These are phyloP conservation scores for Phialocephala sp. DNA, from an alignment of 2,329 filamentous ascomycete genomes.

Conservation along the genomic window DNA sequence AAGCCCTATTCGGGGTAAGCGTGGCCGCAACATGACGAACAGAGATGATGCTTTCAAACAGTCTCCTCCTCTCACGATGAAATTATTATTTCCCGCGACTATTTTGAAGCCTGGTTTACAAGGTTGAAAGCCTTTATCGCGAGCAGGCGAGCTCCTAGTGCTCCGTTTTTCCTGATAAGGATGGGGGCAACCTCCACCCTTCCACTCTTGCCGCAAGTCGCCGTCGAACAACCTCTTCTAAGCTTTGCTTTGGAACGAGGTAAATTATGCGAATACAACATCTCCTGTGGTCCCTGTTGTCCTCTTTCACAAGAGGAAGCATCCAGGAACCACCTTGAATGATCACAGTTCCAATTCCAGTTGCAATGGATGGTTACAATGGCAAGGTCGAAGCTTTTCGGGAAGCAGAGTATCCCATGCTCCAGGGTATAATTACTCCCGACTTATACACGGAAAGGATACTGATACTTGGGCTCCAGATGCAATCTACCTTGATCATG, in stretches of 20 bases:
- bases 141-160: conserved; percentile 30
- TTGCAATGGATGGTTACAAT: conserved; percentile 56
- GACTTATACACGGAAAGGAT: background rate
- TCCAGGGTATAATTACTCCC: conserved; percentile 57
- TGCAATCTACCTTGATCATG: conserved; percentile 82
- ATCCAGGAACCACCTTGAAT: conserved; percentile 30
- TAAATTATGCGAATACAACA: conserved; percentile 32
- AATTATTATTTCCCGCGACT: conserved; percentile 12
- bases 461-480: conserved; percentile 29
- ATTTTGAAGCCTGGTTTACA: conserved; percentile 16
- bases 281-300: conserved; percentile 24
- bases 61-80: background rate
- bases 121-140: background rate
- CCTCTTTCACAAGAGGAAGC: conserved; percentile 26
- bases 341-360: background rate
- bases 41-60: conserved; percentile 22
- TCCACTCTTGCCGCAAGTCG: conserved; percentile 20
- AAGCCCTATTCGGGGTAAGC: conserved; percentile 38
- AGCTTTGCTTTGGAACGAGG: conserved; percentile 10
- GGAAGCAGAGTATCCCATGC: conserved; percentile 70
- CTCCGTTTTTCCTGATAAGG: conserved; percentile 11
- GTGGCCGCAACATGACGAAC: conserved; percentile 42
- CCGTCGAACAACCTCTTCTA: conserved; percentile 14
- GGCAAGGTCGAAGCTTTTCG: conserved; percentile 62
- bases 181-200: conserved; percentile 14